phyloP scores from a whole-genome alignment of 75 land plant species.

The Chamaecyparis obtusa region DNA sequence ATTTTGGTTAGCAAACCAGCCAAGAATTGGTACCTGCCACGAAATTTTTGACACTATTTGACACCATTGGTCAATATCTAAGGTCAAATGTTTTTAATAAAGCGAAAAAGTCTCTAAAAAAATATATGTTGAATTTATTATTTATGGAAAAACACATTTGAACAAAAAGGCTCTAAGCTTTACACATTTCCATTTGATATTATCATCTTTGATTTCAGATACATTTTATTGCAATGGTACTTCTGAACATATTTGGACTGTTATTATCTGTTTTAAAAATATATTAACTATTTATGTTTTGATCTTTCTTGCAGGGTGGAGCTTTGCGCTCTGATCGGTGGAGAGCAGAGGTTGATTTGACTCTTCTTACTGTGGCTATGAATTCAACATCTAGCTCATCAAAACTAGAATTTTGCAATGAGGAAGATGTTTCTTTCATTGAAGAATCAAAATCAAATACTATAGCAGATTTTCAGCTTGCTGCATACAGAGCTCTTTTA shows the following conservation, averaged over 20 bases:
- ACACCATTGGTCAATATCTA: neutral
- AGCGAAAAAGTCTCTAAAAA: neutral
- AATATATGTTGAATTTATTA: neutral
- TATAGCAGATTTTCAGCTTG: slow-evolving; percentile 72
- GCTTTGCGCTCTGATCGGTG: slow-evolving; percentile 60
- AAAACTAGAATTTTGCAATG: slow-evolving; percentile 11
- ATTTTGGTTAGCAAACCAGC: no score
- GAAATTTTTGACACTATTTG: no score
- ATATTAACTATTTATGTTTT: slow-evolving; percentile 7
- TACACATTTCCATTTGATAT: neutral
- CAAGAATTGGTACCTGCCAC: no score
- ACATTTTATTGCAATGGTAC: neutral
- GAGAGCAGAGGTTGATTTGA: slow-evolving; percentile 69
- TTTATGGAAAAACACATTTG: neutral
- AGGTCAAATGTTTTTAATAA: neutral
- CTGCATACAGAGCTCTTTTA: slow-evolving; percentile 74
- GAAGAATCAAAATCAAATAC: slow-evolving; percentile 22
- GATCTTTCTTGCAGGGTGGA: slow-evolving; percentile 61
- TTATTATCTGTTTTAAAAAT: neutral
- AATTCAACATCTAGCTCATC: slow-evolving; percentile 12
- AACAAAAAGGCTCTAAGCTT: neutral
- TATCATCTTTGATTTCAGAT: neutral
- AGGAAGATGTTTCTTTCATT: slow-evolving; percentile 24
- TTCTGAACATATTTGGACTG: neutral
- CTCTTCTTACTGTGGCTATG: slow-evolving; percentile 64